Evolutionary conservation across 2,329 filamentous ascomycete species (phyloP).

Genomic region (Acephala macrosclerotiorum): DNA sequence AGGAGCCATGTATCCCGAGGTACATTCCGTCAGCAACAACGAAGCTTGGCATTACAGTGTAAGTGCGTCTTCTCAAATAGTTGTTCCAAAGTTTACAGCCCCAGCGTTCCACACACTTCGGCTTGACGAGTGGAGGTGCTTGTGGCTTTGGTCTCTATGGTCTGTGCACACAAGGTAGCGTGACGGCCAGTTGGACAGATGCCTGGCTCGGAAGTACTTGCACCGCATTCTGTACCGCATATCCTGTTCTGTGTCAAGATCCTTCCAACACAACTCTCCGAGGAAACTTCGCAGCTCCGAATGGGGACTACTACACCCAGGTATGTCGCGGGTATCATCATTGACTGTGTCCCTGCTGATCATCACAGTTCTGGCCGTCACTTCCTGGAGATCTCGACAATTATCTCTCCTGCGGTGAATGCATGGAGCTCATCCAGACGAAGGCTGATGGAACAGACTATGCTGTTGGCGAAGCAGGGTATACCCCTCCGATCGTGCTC

Average conservation of each 20-base stretch:
- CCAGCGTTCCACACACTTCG: slow-evolving; percentile 25
- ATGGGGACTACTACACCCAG: slow-evolving; percentile 32
- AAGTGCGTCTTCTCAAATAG: slow-evolving; percentile 1
- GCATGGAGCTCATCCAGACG: slow-evolving; percentile 29
- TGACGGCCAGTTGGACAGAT: slow-evolving; percentile 26
- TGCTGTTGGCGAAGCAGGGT: slow-evolving; percentile 27
- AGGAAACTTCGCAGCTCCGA: slow-evolving; percentile 27
- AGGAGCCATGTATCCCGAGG: slow-evolving; percentile 23
- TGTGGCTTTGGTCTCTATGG: slow-evolving; percentile 28
- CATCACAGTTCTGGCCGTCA: slow-evolving; percentile 29
- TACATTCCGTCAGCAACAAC: slow-evolving; percentile 11
- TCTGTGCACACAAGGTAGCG: slow-evolving; percentile 23
- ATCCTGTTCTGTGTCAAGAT: slow-evolving; percentile 25
- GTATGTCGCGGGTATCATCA: background rate
- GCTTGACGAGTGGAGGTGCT: slow-evolving; percentile 23
- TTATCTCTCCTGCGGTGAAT: slow-evolving; percentile 34
- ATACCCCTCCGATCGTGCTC: slow-evolving; percentile 30
- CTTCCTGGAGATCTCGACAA: slow-evolving; percentile 30
- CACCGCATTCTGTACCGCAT: slow-evolving; percentile 26
- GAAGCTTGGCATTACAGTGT: slow-evolving; percentile 28
- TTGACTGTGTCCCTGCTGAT: background rate
- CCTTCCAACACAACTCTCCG: slow-evolving; percentile 17
- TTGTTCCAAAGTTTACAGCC: too few species aligned
- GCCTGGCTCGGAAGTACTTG: slow-evolving; percentile 18
- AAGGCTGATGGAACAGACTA: slow-evolving; percentile 31